Conservation (phyloP, 352 stramenopile genomes). For the Phytophthora pluvialis region DNA sequence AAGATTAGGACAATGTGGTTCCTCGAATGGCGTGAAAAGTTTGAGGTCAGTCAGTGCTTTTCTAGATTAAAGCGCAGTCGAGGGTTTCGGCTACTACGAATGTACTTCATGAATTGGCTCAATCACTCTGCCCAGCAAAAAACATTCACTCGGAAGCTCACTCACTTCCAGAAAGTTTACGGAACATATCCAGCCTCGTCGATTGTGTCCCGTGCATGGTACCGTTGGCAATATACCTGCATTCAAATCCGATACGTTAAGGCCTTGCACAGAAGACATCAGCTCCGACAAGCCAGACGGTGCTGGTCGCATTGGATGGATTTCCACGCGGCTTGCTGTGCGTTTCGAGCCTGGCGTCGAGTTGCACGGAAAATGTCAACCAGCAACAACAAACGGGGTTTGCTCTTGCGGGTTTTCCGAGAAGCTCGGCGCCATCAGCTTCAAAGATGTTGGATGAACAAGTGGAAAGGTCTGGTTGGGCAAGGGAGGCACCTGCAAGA, state of each 20-base stretch:
- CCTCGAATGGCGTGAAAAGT: constrained; percentile 17
- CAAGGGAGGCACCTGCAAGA: constrained; percentile 21
- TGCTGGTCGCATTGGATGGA: constrained; percentile 37
- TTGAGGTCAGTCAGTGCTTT: constrained; percentile 13
- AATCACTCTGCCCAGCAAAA: constrained; percentile 8
- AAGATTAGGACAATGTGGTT: constrained; percentile 17
- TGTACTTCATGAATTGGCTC: constrained; percentile 27
- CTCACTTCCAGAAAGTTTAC: constrained; percentile 46
- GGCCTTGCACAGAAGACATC: constrained; percentile 11
- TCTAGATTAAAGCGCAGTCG: constrained; percentile 4
- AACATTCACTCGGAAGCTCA: constrained; percentile 40
- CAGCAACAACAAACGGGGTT: constrained; percentile 34
- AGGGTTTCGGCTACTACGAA: constrained; percentile 4
- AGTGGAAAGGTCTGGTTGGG: constrained; percentile 27
- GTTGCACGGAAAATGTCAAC: constrained; percentile 11
- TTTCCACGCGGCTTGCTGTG: constrained; percentile 30
- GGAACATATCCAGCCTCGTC: constrained; percentile 42
- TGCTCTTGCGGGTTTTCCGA: constrained; percentile 42
- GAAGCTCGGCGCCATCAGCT: background rate
- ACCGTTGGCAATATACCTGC: constrained; percentile 34
- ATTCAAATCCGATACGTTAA: constrained; percentile 7
- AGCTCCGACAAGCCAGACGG: background rate
- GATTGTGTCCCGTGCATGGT: constrained; percentile 32
- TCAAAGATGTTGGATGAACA: constrained; percentile 6
- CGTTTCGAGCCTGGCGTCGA: constrained; percentile 34